A percentile compares a stretch with the other conserved stretches of the same genome.
Conservation (phyloP, 495 filamentous ascomycete species). For the Annulohypoxylon bovei region DNA sequence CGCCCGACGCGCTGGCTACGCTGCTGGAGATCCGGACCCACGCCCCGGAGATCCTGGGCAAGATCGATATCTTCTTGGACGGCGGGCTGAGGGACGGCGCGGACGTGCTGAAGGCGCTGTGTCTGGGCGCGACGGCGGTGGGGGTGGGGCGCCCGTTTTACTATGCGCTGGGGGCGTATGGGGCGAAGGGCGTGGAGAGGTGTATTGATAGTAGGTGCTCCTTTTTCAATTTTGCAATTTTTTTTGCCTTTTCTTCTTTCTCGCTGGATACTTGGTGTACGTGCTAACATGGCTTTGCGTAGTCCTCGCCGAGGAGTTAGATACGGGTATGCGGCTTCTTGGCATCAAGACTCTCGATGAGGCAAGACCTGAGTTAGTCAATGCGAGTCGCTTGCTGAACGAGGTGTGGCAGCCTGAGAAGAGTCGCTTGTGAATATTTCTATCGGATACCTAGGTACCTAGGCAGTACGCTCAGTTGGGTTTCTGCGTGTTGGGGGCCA, state of each 20-base stretch:
- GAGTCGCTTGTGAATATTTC: slow-evolving; percentile 19
- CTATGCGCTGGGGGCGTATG: slow-evolving; percentile 87
- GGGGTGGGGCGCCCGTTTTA: slow-evolving; percentile 88
- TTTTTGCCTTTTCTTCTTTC: not conserved
- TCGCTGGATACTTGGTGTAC: no score
- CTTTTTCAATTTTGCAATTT: no score
- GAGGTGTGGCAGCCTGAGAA: slow-evolving; percentile 46
- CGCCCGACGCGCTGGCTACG: slow-evolving; percentile 86
- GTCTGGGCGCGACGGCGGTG: slow-evolving; percentile 83
- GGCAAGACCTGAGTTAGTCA: slow-evolving; percentile 40
- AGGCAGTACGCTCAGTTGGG: no score
- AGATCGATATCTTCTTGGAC: slow-evolving; percentile 83
- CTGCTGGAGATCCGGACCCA: slow-evolving; percentile 71
- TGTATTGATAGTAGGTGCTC: slow-evolving; percentile 45
- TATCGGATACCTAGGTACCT: not conserved
- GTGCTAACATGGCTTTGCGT: slow-evolving; percentile 11
- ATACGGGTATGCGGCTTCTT: slow-evolving; percentile 38
- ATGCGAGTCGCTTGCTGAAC: slow-evolving; percentile 45
- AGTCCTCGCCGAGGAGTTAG: slow-evolving; percentile 44
- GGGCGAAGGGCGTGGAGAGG: slow-evolving; percentile 75
- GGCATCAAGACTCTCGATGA: slow-evolving; percentile 40
- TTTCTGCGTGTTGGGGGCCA: not conserved
- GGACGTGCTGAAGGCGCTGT: slow-evolving; percentile 88
- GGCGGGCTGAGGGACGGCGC: slow-evolving; percentile 83
- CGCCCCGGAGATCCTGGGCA: slow-evolving; percentile 70